Conservation (phyloP, 495 filamentous ascomycete species). For the Xylaria longipes region DNA sequence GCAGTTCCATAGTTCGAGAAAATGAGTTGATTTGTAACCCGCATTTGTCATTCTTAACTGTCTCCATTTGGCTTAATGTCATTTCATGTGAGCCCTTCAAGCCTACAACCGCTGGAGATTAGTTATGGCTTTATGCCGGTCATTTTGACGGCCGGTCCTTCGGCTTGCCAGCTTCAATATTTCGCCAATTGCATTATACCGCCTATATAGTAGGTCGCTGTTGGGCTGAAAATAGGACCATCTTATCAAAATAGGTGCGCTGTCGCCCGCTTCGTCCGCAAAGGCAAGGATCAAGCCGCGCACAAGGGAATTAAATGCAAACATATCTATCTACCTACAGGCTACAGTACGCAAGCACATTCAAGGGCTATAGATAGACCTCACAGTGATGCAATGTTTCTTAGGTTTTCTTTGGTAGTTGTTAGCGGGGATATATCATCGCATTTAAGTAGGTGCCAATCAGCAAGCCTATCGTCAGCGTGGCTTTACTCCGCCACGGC, state of each 20-base stretch:
- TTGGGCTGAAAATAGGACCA: background rate
- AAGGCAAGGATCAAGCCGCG: background rate
- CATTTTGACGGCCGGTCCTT: background rate
- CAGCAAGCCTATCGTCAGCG: background rate
- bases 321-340: background rate
- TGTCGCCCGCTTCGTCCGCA: background rate
- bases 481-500: constrained; percentile 1
- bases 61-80: background rate
- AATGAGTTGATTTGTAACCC: background rate
- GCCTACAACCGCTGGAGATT: background rate
- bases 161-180: background rate
- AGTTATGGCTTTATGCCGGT: background rate
- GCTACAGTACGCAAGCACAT: background rate
- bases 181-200: background rate
- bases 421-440: background rate
- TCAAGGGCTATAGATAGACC: background rate
- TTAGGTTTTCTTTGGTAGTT: background rate
- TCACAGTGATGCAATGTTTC: background rate
- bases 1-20: background rate
- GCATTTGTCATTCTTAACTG: background rate
- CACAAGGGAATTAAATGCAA: background rate
- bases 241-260: background rate
- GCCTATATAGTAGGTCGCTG: background rate
- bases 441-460: constrained; percentile 3
- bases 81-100: background rate